These are phyloP conservation scores for Bacidia gigantensis DNA, from an alignment of 495 filamentous ascomycete genomes.

Conservation along the genomic window DNA sequence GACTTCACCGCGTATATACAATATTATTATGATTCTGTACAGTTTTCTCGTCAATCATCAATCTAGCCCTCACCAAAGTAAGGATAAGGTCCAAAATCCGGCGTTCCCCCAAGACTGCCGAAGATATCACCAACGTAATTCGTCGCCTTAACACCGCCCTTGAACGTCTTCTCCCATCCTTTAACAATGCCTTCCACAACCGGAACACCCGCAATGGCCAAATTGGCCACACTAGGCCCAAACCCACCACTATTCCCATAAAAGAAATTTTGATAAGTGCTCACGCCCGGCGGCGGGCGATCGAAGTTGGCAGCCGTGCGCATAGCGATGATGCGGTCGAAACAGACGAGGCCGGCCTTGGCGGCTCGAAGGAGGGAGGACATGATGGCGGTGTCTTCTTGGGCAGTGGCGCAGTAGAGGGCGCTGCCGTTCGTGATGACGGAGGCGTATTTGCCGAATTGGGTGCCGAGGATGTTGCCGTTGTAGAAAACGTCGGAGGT, in stretches of 20 bases:
- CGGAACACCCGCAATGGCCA: not conserved
- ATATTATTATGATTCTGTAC: too few species aligned
- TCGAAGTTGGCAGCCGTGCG: not conserved
- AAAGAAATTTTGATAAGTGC: not conserved
- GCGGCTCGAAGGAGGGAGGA: not conserved
- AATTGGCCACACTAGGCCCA: not conserved
- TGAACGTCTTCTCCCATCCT: not conserved
- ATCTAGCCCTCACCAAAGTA: not conserved
- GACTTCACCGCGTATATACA: too few species aligned
- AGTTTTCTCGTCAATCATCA: too few species aligned
- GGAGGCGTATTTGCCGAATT: not conserved
- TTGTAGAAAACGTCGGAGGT: not conserved
- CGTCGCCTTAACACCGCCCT: not conserved
- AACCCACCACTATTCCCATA: not conserved
- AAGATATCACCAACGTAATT: not conserved
- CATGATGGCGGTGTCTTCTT: not conserved
- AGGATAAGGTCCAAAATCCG: not conserved
- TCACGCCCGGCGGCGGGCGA: too few species aligned
- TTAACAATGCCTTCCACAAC: not conserved
- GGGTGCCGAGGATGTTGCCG: not conserved
- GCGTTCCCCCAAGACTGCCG: not conserved
- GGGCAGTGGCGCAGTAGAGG: not conserved
- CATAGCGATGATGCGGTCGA: not conserved
- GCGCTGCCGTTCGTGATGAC: not conserved
- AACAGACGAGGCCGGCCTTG: not conserved